Evolutionary conservation across 495 filamentous ascomycete genomes (phyloP).

Genomic region (Aspergillus panamensis): DNA sequence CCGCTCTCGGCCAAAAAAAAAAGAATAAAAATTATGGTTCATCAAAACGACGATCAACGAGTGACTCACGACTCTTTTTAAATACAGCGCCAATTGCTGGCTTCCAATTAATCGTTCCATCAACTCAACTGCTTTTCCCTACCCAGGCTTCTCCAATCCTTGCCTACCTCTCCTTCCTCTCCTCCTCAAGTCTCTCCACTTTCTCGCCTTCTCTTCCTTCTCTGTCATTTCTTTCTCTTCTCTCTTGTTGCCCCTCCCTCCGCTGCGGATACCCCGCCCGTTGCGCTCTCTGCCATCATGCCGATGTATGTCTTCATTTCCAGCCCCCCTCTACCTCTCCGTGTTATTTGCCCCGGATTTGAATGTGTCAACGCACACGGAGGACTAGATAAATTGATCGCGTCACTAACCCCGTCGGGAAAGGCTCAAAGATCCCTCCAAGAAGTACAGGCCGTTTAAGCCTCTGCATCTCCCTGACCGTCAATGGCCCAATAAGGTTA

Average conservation of each 20-base stretch:
- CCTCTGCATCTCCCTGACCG: slow-evolving; percentile 79
- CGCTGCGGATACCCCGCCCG: slow-evolving; percentile 7
- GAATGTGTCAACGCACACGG: not conserved
- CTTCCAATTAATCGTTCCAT: not conserved
- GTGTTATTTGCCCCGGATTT: slow-evolving; percentile 6
- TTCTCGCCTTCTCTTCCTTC: not conserved
- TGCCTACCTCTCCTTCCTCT: not conserved
- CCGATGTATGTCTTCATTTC: slow-evolving; percentile 7
- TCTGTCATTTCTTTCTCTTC: not conserved
- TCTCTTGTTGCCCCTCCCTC: not conserved
- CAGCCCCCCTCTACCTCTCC: not conserved
- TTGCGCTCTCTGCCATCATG: slow-evolving; percentile 12
- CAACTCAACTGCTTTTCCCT: too few species aligned
- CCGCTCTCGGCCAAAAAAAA: slow-evolving; percentile 11
- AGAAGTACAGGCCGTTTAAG: slow-evolving; percentile 79
- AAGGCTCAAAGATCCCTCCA: slow-evolving; percentile 93
- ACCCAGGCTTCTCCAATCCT: not conserved
- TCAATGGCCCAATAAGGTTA: slow-evolving; percentile 80
- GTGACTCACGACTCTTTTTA: slow-evolving; percentile 16
- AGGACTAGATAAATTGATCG: not conserved
- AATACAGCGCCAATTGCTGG: slow-evolving; percentile 15
- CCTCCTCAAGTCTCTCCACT: not conserved
- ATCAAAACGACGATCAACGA: slow-evolving; percentile 4
- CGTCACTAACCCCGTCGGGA: slow-evolving; percentile 8
- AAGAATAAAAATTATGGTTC: not conserved